A percentile compares a stretch with the other conserved stretches of the same genome.
Conservation (phyloP, 2,329 filamentous ascomycete genomes). For the Microcyclospora tardicrescens region DNA sequence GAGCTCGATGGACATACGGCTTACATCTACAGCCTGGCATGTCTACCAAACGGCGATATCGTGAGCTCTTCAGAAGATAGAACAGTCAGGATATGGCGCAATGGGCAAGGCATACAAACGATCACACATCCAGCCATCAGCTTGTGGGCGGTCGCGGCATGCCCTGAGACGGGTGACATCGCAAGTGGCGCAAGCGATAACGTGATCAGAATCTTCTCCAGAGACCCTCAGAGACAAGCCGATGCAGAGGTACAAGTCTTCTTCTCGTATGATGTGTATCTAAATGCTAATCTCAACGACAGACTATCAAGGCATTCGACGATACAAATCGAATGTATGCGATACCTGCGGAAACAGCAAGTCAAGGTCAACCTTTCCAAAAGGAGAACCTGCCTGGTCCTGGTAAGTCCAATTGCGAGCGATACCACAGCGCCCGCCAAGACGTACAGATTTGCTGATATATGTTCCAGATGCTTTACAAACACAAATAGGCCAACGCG, state of each 20-base stretch:
- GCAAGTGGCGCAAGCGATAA: constrained; percentile 88
- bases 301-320: constrained; percentile 56
- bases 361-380: constrained; percentile 53
- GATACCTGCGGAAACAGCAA: constrained; percentile 48
- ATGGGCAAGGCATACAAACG: constrained; percentile 73
- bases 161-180: constrained; percentile 72
- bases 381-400: constrained; percentile 84
- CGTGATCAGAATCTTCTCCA: constrained; percentile 70
- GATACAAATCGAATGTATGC: constrained; percentile 41
- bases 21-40: constrained; percentile 79
- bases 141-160: constrained; percentile 85
- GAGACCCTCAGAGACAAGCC: constrained; percentile 56
- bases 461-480: constrained; percentile 57
- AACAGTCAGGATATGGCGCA: constrained; percentile 82
- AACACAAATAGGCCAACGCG: constrained; percentile 77
- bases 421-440: too few species aligned
- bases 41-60: constrained; percentile 70
- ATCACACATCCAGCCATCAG: constrained; percentile 96
- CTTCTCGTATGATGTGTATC: neutral
- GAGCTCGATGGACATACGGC: constrained; percentile 81
- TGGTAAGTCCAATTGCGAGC: constrained; percentile 12
- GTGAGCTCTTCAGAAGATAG: constrained; percentile 88
- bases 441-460: neutral
- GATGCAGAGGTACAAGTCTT: constrained; percentile 41
- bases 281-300: neutral